Conservation (phyloP, 2,329 filamentous ascomycete species). For the Colletotrichum chlorophyti region DNA sequence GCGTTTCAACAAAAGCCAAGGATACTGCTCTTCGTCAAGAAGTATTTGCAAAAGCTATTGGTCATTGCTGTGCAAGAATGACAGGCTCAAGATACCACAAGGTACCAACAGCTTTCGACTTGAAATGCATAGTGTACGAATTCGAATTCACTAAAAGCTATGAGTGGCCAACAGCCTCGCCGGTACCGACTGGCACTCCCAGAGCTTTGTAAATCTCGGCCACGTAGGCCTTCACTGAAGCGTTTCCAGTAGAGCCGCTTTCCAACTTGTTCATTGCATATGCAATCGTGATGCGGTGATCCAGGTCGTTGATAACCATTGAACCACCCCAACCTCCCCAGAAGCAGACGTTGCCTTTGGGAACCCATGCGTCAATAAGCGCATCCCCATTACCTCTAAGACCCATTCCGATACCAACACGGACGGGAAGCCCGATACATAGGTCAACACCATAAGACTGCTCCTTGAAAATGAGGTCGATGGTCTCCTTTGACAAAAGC, state of each 20-base stretch:
- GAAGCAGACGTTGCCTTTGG: constrained; percentile 41
- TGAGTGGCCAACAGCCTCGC: too few relatives aligned
- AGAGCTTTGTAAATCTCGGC: constrained; percentile 17
- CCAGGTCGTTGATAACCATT: constrained; percentile 48
- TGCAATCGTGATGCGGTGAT: constrained; percentile 46
- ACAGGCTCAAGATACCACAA: too few relatives aligned
- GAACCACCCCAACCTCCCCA: constrained; percentile 56
- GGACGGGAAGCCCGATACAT: constrained; percentile 39
- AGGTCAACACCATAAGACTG: constrained; percentile 49
- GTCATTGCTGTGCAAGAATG: too few relatives aligned
- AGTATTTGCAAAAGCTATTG: too few relatives aligned
- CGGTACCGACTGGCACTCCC: constrained; percentile 1
- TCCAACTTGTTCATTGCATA: constrained; percentile 55
- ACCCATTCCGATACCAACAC: constrained; percentile 51
- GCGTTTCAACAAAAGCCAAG: too few relatives aligned
- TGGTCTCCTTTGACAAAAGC: constrained; percentile 47
- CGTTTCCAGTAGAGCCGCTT: neutral
- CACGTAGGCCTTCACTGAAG: constrained; percentile 1
- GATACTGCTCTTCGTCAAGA: too few relatives aligned
- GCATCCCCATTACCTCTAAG: constrained; percentile 38
- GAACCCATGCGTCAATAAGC: constrained; percentile 35
- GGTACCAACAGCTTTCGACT: too few relatives aligned
- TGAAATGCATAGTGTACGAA: too few relatives aligned
- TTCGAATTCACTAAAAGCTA: too few relatives aligned
- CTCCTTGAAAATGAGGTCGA: constrained; percentile 52